Conservation (phyloP, 2,329 filamentous ascomycete species). For the Pseudogymnoascus sp. region DNA sequence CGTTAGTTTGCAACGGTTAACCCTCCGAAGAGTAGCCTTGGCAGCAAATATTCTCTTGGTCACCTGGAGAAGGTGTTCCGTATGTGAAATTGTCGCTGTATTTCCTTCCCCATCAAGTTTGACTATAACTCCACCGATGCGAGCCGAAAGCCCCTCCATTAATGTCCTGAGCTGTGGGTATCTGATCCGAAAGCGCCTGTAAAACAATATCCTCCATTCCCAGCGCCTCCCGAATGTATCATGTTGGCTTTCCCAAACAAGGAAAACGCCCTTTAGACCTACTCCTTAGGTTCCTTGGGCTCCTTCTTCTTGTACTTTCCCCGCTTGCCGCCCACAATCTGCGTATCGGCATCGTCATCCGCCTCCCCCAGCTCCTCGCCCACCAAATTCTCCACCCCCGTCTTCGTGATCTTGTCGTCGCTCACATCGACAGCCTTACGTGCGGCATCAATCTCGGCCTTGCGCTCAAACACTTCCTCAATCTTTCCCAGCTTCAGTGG, state of each 20-base stretch:
- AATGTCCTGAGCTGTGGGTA: background rate
- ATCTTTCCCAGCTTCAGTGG: slow-evolving; percentile 81
- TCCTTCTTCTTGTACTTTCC: slow-evolving; percentile 6
- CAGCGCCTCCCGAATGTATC: background rate
- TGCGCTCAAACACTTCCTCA: slow-evolving; percentile 80
- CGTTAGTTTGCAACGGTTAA: background rate
- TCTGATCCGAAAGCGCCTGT: slow-evolving; percentile 2
- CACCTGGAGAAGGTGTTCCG: background rate
- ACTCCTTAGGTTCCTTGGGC: slow-evolving; percentile 8
- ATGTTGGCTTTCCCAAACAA: background rate
- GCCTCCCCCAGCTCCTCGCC: slow-evolving; percentile 42
- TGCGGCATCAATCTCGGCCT: slow-evolving; percentile 75
- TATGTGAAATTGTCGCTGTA: background rate
- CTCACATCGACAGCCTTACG: slow-evolving; percentile 67
- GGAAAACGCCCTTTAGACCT: background rate
- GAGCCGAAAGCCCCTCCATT: background rate
- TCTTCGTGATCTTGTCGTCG: slow-evolving; percentile 53
- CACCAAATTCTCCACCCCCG: slow-evolving; percentile 33
- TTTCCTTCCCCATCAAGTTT: background rate
- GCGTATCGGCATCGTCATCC: slow-evolving; percentile 40
- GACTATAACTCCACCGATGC: background rate
- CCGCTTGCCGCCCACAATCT: slow-evolving; percentile 18
- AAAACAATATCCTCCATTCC: background rate
- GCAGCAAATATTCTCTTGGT: background rate
- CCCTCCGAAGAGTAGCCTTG: background rate